Conservation (phyloP, 2,329 filamentous ascomycete genomes). For the Stemphylium lycopersici region DNA sequence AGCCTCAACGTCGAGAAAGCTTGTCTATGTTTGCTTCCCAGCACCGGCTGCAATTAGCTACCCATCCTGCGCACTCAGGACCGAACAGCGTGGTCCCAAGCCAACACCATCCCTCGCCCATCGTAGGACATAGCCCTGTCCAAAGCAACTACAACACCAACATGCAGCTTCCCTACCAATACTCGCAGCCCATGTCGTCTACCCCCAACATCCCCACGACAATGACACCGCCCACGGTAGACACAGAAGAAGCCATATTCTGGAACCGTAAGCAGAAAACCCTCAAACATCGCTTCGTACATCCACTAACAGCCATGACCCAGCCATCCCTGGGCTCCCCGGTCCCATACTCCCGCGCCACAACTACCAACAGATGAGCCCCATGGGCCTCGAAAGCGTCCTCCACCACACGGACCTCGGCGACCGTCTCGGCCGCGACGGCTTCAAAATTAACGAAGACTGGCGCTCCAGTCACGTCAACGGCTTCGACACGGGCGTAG, state of each 20-base stretch:
- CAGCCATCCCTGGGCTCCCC: slow-evolving; percentile 48
- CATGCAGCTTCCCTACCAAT: slow-evolving; percentile 21
- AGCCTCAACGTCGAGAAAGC: slow-evolving; percentile 30
- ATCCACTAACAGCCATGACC: not conserved
- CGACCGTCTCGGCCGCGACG: slow-evolving; percentile 42
- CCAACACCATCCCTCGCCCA: slow-evolving; percentile 24
- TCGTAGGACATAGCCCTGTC: slow-evolving; percentile 15
- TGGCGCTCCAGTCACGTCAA: slow-evolving; percentile 26
- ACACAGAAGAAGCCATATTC: slow-evolving; percentile 33
- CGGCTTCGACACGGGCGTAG: slow-evolving; percentile 17
- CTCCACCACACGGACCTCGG: slow-evolving; percentile 37
- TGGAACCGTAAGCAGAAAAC: slow-evolving; percentile 36
- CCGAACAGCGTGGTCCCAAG: slow-evolving; percentile 20
- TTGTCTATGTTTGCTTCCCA: slow-evolving; percentile 39
- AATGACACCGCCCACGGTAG: slow-evolving; percentile 16
- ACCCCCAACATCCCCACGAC: slow-evolving; percentile 19
- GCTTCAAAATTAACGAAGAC: slow-evolving; percentile 42
- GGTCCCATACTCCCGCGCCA: slow-evolving; percentile 45
- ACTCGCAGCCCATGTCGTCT: slow-evolving; percentile 24
- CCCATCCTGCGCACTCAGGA: slow-evolving; percentile 22
- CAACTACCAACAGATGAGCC: slow-evolving; percentile 33
- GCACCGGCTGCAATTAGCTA: slow-evolving; percentile 21
- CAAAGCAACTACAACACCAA: slow-evolving; percentile 18
- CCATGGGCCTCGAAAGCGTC: slow-evolving; percentile 47
- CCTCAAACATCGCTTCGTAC: not conserved